Base-by-base conservation (phyloP, 768 basidiomycete species). In the Phaffia australis region DNA sequence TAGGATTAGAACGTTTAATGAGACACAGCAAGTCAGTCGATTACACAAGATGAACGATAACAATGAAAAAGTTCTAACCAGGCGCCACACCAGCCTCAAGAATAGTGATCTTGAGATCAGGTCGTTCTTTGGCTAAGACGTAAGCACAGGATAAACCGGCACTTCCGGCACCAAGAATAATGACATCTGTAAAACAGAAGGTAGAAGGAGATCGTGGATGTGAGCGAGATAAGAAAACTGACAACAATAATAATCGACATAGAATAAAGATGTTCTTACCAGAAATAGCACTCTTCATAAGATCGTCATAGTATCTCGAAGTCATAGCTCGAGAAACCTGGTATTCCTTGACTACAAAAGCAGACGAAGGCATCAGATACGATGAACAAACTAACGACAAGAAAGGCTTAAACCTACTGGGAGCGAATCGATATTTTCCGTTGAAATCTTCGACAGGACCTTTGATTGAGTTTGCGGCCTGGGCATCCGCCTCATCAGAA, bases 31-130 rank as follows among this genome's bases (percentile, higher is more conserved):
- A 54, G 21, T 5, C 27, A 16, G 16, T 54, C 27, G 8, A 42
- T 27, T 8, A 27, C 8, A 16, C 4, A 54, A 27, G 52, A 27
- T n/a, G 52, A 4, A 27, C 27, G 27, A 54, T 54, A 8, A n/a
- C 25, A 14, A 32, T 1, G 15, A 23, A 32, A 19, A 9, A 15
- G 27, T 23, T 54, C 1, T 85, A 85, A 61, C 85, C 85, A 0
- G 87, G 87, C 1, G 87, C 84, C n/a, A 88, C 87, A 70, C 81
- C 84, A 23, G 87, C 87, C 76, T 88, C 87, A 70, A 87, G 78
- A 72, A 88, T 82, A 58, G 82, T 81, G 69, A 82, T 72, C 71
- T 83, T 84, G 69, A 87, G 79, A 70, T 88, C 85, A 30, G 87
- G 87, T 18, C 85, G 82, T 56, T 74, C 79, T 68, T 79, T 85